Conservation (phyloP, 129 eudicot species). For the Apium graveolens region DNA sequence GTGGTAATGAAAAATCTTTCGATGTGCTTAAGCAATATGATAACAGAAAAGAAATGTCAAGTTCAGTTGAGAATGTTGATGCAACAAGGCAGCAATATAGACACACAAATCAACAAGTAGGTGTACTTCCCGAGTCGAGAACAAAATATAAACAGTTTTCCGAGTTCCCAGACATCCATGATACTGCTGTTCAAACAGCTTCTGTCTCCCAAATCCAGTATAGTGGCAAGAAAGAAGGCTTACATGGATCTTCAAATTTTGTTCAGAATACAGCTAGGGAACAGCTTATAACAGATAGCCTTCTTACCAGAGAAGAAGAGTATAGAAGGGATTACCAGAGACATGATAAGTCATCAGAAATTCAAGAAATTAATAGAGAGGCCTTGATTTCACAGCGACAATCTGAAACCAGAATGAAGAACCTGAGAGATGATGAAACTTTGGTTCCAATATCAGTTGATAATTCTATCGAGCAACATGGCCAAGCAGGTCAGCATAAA, state of each 20-base stretch:
- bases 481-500: conserved; percentile 23
- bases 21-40: conserved; percentile 17
- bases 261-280: conserved; percentile 23
- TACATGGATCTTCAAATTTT: conserved; percentile 16
- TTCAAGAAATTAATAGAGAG: conserved; percentile 28
- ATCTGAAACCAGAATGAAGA: conserved; percentile 35
- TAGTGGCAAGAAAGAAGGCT: conserved; percentile 16
- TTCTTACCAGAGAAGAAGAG: conserved; percentile 21
- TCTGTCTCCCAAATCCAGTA: conserved; percentile 27
- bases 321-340: conserved; percentile 25
- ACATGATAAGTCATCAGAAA: conserved; percentile 29
- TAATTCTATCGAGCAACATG: conserved; percentile 33
- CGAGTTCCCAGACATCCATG: conserved; percentile 14
- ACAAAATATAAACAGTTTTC: conserved; percentile 35
- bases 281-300: conserved; percentile 21
- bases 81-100: conserved; percentile 19
- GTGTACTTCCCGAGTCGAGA: conserved; percentile 28
- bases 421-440: conserved; percentile 31
- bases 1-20: conserved; percentile 14
- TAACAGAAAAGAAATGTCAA: conserved; percentile 24
- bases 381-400: conserved; percentile 23
- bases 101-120: conserved; percentile 18
- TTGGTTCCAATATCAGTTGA: conserved; percentile 18
- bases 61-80: conserved; percentile 21
- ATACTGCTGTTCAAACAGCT: conserved; percentile 21